A percentile compares a stretch with the other conserved stretches of the same genome.
Evolutionary conservation across 768 basidiomycete species (phyloP).

Genomic region (Pleurotus djamor): DNA sequence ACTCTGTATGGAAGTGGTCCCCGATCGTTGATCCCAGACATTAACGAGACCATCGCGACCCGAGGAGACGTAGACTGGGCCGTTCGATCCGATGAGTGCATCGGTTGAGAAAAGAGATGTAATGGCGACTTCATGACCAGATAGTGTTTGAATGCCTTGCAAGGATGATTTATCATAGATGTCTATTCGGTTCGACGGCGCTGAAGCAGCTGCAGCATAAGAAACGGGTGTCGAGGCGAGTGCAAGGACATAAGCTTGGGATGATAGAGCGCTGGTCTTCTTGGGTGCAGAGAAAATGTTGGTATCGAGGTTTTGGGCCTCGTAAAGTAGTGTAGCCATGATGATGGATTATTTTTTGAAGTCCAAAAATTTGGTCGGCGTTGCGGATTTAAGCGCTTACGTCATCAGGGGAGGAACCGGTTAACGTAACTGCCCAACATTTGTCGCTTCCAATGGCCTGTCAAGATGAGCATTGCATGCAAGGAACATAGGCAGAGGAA

Average conservation of each 20-base stretch:
- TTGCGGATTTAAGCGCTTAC: background rate
- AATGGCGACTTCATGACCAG: constrained; percentile 57
- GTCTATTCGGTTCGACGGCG: constrained; percentile 65
- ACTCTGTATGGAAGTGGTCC: constrained; percentile 22
- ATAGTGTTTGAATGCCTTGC: constrained; percentile 39
- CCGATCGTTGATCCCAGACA: constrained; percentile 72
- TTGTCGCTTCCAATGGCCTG: too few relatives aligned
- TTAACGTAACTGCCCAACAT: too few relatives aligned
- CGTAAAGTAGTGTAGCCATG: background rate
- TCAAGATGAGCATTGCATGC: too few relatives aligned
- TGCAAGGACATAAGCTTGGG: constrained; percentile 58
- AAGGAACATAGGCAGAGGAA: too few relatives aligned
- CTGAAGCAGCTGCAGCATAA: constrained; percentile 63
- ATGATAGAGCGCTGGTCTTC: constrained; percentile 29
- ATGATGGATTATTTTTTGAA: background rate
- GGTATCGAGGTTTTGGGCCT: constrained; percentile 1
- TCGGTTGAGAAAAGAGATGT: constrained; percentile 50
- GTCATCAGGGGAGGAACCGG: background rate
- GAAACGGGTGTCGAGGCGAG: constrained; percentile 43
- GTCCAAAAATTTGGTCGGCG: background rate
- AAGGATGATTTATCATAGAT: constrained; percentile 63
- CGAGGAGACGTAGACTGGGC: constrained; percentile 54
- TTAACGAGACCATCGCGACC: constrained; percentile 72
- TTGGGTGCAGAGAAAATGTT: constrained; percentile 12
- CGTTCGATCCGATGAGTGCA: constrained; percentile 35